Percentiles rank a stretch among this genome's conserved stretches.
Conservation (phyloP, 768 basidiomycete genomes). For the Chalciporus piperatus region DNA sequence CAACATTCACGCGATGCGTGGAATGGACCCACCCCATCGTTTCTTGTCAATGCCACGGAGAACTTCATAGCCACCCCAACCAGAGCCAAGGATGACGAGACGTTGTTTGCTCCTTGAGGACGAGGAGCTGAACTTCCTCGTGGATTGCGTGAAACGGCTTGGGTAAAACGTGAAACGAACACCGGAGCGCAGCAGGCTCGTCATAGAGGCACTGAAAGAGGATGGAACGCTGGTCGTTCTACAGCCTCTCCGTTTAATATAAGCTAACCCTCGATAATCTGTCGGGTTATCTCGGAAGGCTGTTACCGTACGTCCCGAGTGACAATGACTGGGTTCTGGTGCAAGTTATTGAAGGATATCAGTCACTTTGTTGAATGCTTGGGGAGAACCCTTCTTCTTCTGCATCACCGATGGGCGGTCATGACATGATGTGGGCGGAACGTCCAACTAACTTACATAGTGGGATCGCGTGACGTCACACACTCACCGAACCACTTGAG, state of each 20-base stretch:
- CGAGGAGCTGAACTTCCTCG: conserved; percentile 41
- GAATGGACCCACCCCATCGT: conserved; percentile 53
- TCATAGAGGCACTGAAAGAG: background rate
- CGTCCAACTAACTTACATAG: no score
- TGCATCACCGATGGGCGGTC: no score
- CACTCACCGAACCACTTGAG: no score
- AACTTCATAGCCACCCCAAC: conserved; percentile 77
- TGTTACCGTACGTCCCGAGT: background rate
- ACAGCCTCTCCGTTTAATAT: background rate
- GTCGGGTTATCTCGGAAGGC: conserved; percentile 18
- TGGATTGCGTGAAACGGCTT: background rate
- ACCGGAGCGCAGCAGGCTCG: conserved; percentile 15
- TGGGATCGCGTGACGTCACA: no score
- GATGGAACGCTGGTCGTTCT: background rate
- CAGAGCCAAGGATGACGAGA: conserved; percentile 70
- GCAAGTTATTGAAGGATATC: no score
- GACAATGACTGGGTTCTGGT: no score
- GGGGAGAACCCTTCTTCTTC: no score
- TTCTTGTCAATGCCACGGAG: conserved; percentile 67
- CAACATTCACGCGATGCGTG: background rate
- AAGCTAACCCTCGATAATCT: background rate
- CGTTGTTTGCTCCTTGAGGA: conserved; percentile 33
- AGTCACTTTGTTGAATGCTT: no score
- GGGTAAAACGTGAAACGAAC: conserved; percentile 4
- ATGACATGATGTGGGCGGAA: background rate